Evolutionary conservation across 2,329 filamentous ascomycete genomes (phyloP).

Genomic region (Colletotrichum euphorbiae): DNA sequence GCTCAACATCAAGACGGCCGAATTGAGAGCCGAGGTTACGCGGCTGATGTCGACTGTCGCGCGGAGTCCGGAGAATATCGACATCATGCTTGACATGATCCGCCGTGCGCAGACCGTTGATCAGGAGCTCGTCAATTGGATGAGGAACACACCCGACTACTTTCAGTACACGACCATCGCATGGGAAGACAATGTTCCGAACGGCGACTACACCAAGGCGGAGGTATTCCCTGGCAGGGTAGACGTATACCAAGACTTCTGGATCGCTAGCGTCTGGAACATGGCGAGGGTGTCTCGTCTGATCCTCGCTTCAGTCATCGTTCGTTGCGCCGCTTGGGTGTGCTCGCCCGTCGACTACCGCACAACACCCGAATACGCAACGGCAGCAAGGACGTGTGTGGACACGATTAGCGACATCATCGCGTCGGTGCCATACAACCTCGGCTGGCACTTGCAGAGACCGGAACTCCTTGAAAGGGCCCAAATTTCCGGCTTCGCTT

Average conservation of each 20-base stretch:
- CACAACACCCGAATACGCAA: conserved; percentile 71
- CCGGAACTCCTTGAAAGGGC: conserved; percentile 54
- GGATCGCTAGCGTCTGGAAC: conserved; percentile 69
- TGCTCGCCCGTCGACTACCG: conserved; percentile 71
- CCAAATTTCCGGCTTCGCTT: conserved; percentile 60
- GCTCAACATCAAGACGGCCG: conserved; percentile 65
- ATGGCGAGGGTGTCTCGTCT: conserved; percentile 65
- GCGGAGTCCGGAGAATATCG: conserved; percentile 62
- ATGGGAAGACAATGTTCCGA: conserved; percentile 67
- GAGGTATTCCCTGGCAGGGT: conserved; percentile 71
- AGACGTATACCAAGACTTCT: conserved; percentile 70
- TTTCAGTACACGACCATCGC: conserved; percentile 65
- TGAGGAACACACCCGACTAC: conserved; percentile 59
- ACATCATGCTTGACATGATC: conserved; percentile 64
- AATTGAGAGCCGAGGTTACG: conserved; percentile 67
- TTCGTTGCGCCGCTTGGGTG: conserved; percentile 71
- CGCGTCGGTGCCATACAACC: conserved; percentile 70
- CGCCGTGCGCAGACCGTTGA: conserved; percentile 64
- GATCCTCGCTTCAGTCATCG: conserved; percentile 65
- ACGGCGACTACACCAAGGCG: conserved; percentile 62
- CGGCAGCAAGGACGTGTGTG: conserved; percentile 61
- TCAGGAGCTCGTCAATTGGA: conserved; percentile 64
- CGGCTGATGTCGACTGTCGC: conserved; percentile 58
- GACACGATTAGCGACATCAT: conserved; percentile 70
- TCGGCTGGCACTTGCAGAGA: conserved; percentile 67